Percentiles rank a stretch among this genome's conserved stretches.
Conservation (phyloP, 176 grass and related monocot genomes). For the Oryza punctata region DNA sequence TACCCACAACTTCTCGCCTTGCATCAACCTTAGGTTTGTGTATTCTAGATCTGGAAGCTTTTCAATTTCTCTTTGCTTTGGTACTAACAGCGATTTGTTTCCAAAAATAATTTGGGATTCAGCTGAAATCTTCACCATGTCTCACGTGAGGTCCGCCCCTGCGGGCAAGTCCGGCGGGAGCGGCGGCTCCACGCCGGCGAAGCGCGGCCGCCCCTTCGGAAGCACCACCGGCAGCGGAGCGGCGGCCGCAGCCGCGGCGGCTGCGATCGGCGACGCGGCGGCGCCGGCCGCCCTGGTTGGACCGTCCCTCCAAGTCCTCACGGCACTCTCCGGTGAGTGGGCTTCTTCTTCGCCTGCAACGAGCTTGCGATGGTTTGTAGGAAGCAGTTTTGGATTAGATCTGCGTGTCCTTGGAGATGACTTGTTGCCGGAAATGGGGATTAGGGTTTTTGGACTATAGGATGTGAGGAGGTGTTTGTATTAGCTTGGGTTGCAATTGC, state of each 20-base stretch:
- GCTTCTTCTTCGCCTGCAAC: not conserved
- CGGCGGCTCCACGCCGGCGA: slow-evolving; percentile 65
- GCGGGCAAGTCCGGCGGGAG: slow-evolving; percentile 67
- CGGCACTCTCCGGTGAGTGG: slow-evolving; percentile 70
- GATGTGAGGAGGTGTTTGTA: too few species aligned
- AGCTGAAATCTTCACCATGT: slow-evolving; percentile 57
- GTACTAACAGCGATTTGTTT: not conserved
- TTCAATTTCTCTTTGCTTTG: too few species aligned
- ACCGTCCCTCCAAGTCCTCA: slow-evolving; percentile 77
- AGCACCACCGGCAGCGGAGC: slow-evolving; percentile 62
- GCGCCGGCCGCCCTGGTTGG: slow-evolving; percentile 71
- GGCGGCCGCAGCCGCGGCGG: slow-evolving; percentile 13
- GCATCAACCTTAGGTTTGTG: too few species aligned
- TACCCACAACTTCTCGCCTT: too few species aligned
- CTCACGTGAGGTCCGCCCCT: slow-evolving; percentile 43
- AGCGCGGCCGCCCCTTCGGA: slow-evolving; percentile 87
- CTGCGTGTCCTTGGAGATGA: not conserved
- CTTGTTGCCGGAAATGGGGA: not conserved
- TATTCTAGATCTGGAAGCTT: not conserved
- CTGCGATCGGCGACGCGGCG: slow-evolving; percentile 48
- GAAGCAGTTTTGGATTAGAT: not conserved
- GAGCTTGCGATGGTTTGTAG: not conserved
- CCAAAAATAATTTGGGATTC: not conserved
- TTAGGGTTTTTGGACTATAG: slow-evolving; percentile 11
- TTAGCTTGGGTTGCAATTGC: too few species aligned